Percentiles rank a stretch among this genome's conserved stretches.
Evolutionary conservation across 192 early-diverging fungal genomes (phyloP).

Genomic region (Coemansia nantahalensis): DNA sequence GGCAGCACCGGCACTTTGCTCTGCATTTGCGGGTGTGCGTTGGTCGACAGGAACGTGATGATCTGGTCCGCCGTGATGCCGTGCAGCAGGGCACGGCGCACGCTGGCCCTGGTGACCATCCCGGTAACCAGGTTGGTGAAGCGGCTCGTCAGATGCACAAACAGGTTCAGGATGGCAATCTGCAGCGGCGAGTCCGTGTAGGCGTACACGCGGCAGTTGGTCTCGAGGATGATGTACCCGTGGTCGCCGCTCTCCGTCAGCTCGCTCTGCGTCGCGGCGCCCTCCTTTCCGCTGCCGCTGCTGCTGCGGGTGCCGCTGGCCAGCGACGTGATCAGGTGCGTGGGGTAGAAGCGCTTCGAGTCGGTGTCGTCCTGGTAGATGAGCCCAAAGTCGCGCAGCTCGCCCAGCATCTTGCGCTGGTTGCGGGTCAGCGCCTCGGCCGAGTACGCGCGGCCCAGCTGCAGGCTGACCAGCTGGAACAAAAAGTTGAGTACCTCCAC

Average conservation of each 20-base stretch:
- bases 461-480: constrained; percentile 88
- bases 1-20: constrained; percentile 80
- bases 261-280: constrained; percentile 8
- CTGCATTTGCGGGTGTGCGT: constrained; percentile 93
- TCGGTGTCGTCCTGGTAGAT: constrained; percentile 82
- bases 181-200: constrained; percentile 94
- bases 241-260: constrained; percentile 44
- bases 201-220: constrained; percentile 92
- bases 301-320: constrained; percentile 53
- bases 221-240: constrained; percentile 93
- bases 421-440: constrained; percentile 79
- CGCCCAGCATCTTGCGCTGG: constrained; percentile 81
- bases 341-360: constrained; percentile 82
- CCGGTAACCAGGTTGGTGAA: constrained; percentile 94
- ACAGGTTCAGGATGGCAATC: constrained; percentile 89
- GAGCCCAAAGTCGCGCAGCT: constrained; percentile 86
- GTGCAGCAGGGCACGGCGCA: constrained; percentile 75
- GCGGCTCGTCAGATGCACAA: constrained; percentile 76
- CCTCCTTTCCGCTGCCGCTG: not conserved
- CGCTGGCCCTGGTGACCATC: constrained; percentile 79
- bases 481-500: constrained; percentile 93
- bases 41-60: constrained; percentile 80
- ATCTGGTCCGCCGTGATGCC: constrained; percentile 97
- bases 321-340: constrained; percentile 84
- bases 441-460: constrained; percentile 87